phyloP scores from a whole-genome alignment of 1,284 basidiomycete genomes.

The Rhodotorula sp. region DNA sequence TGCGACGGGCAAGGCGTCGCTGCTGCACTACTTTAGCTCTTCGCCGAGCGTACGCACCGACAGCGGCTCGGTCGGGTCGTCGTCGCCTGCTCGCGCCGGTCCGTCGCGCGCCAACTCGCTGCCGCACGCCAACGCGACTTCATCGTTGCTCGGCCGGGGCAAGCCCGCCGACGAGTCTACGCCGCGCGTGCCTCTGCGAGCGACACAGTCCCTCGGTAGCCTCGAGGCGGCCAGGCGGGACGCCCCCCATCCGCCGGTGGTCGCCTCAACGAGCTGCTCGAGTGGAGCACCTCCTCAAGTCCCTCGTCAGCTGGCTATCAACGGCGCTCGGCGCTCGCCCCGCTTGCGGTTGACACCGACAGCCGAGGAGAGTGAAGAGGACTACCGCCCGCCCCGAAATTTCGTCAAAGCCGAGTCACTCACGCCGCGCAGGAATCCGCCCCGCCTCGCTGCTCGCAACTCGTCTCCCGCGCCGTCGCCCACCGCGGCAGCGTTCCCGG shows the following conservation, averaged over 20 bases:
- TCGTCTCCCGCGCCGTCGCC: not conserved
- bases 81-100: not conserved
- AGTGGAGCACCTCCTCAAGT: not conserved
- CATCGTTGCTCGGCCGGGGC: not conserved
- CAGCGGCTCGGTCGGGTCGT: no score
- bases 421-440: not conserved
- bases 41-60: not conserved
- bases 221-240: not conserved
- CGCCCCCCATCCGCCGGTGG: not conserved
- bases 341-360: not conserved
- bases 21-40: constrained; percentile 4
- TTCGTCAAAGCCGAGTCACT: not conserved
- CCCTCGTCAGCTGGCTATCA: no score
- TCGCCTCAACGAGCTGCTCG: not conserved
- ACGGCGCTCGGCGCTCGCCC: not conserved
- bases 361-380: not conserved
- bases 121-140: not conserved
- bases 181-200: not conserved
- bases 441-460: not conserved
- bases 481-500: not conserved
- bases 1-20: not conserved
- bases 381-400: no score
- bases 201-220: constrained; percentile 6
- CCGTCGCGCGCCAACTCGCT: not conserved
- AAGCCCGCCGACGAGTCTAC: not conserved